Percentiles rank a stretch among this genome's conserved stretches.
Conservation (phyloP, 192 early-diverging fungal species). For the Allomyces macrogynus region DNA sequence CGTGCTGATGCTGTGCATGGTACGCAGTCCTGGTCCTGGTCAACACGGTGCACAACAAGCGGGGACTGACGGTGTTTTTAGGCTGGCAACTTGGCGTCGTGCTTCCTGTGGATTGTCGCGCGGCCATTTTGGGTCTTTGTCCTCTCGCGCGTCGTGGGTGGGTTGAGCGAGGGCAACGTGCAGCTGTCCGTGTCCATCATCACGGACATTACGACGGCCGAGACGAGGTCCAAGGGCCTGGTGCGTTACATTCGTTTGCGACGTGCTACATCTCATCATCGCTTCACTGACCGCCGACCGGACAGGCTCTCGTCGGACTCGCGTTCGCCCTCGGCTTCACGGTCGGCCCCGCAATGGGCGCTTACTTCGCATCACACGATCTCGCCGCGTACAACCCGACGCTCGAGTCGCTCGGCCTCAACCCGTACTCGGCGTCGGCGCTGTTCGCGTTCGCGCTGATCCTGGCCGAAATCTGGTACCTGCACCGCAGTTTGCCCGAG, state of each 20-base stretch:
- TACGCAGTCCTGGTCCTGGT: constrained; percentile 7
- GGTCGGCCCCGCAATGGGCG: constrained; percentile 75
- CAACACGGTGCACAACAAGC: neutral
- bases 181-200: constrained; percentile 92
- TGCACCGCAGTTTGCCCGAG: constrained; percentile 59
- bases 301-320: constrained; percentile 78
- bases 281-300: too few species aligned
- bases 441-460: constrained; percentile 69
- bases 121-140: constrained; percentile 67
- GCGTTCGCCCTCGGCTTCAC: constrained; percentile 94
- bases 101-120: constrained; percentile 77
- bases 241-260: constrained; percentile 1
- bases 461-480: constrained; percentile 55
- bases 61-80: constrained; percentile 7
- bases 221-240: constrained; percentile 57
- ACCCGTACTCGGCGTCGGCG: constrained; percentile 72
- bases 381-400: constrained; percentile 16
- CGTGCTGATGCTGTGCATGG: constrained; percentile 71
- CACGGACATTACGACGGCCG: constrained; percentile 67
- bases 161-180: constrained; percentile 92
- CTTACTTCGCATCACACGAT: constrained; percentile 45
- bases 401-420: constrained; percentile 22
- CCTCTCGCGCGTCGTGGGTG: constrained; percentile 64
- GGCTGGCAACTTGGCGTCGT: constrained; percentile 80
- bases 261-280: neutral